These are phyloP conservation scores for Mycena venus DNA, from an alignment of 768 basidiomycete species.

Conservation along the genomic window DNA sequence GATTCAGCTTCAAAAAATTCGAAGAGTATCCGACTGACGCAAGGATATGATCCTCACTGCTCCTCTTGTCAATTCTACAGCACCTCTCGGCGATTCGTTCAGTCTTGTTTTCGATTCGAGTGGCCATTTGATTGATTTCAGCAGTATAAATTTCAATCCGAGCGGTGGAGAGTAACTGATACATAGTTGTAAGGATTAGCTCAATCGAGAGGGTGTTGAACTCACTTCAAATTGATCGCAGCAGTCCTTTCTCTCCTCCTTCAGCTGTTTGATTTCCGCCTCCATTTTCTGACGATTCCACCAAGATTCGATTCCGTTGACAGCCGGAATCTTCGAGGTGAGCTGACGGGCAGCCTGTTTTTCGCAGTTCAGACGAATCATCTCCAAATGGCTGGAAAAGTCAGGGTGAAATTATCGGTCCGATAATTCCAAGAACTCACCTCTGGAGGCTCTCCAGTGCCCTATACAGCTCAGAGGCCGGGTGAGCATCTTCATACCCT, in stretches of 20 bases:
- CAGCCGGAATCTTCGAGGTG: too few relatives aligned
- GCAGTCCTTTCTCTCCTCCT: neutral
- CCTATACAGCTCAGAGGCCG: neutral
- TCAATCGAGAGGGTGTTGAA: neutral
- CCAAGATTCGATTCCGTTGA: neutral
- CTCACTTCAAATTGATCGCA: neutral
- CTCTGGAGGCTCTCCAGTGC: neutral
- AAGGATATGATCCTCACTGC: too few relatives aligned
- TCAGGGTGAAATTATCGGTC: too few relatives aligned
- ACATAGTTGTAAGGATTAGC: neutral
- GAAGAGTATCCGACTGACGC: neutral
- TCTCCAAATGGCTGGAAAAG: neutral
- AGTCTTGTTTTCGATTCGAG: neutral
- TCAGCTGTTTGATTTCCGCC: neutral
- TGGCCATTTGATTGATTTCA: neutral
- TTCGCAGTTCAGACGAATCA: neutral
- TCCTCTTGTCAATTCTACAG: neutral
- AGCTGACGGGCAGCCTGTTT: neutral
- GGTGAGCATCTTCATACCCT: neutral
- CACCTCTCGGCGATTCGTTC: neutral
- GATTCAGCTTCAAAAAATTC: neutral
- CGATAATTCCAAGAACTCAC: too few relatives aligned
- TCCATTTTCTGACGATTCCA: neutral
- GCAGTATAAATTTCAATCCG: too few relatives aligned
- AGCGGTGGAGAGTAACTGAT: neutral